A percentile compares a stretch with the other conserved stretches of the same genome.
Conservation (phyloP, 2,329 filamentous ascomycete genomes). For the Aspergillus sp. region DNA sequence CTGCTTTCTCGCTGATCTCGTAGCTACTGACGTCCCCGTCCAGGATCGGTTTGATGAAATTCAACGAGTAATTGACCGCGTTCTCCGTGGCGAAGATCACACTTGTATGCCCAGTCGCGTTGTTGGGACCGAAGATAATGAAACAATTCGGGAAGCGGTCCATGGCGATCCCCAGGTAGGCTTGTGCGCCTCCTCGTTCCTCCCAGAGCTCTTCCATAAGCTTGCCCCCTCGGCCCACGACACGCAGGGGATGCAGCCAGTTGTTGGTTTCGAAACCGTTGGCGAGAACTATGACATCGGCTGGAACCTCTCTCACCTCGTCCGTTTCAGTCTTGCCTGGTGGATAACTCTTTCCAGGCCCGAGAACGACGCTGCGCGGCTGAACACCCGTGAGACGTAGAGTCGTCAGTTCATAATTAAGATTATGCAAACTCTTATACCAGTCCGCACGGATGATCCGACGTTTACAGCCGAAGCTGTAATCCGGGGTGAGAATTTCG, state of each 20-base stretch:
- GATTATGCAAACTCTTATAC: constrained; percentile 44
- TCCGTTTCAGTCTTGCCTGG: constrained; percentile 18
- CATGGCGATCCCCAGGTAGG: constrained; percentile 52
- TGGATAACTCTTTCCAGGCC: constrained; percentile 43
- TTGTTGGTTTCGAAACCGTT: constrained; percentile 53
- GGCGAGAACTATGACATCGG: constrained; percentile 54
- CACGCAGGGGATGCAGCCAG: constrained; percentile 47
- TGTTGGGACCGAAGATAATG: constrained; percentile 56
- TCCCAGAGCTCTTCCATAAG: constrained; percentile 51
- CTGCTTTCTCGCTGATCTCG: constrained; percentile 44
- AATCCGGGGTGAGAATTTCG: constrained; percentile 54
- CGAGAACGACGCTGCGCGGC: constrained; percentile 43
- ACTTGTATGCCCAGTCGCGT: constrained; percentile 53
- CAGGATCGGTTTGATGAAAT: constrained; percentile 49
- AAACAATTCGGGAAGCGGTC: constrained; percentile 60
- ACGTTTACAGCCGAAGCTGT: constrained; percentile 56
- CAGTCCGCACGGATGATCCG: constrained; percentile 53
- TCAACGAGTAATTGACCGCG: constrained; percentile 51
- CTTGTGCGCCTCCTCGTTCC: constrained; percentile 51
- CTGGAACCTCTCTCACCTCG: constrained; percentile 39
- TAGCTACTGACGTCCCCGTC: constrained; percentile 37
- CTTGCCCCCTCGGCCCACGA: constrained; percentile 45
- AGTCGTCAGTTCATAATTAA: constrained; percentile 48
- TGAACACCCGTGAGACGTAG: constrained; percentile 43
- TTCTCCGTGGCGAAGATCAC: constrained; percentile 56